Percentiles rank a stretch among this genome's conserved stretches.
These are phyloP conservation scores for Geranium brycei DNA, from an alignment of 345 rosid genomes.

Conservation along the genomic window DNA sequence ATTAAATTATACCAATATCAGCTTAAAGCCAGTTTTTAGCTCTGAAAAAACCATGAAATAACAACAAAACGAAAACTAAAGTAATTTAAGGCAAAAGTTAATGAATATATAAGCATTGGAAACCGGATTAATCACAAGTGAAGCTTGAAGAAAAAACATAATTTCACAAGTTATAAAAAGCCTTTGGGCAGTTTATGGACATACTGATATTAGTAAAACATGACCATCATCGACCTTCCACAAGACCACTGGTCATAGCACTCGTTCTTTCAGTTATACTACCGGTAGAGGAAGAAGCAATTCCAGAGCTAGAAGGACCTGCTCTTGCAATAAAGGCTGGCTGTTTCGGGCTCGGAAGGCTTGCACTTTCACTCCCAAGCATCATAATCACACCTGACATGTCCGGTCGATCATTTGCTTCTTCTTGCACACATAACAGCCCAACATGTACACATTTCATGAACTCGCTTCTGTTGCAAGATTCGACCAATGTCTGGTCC, in stretches of 20 bases:
- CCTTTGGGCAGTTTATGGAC: no score
- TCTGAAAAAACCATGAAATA: no score
- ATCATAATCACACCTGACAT: conserved; percentile 15
- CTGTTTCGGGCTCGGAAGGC: conserved; percentile 17
- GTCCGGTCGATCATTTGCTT: conserved; percentile 20
- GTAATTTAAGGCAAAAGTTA: no score
- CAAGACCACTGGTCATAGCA: neutral
- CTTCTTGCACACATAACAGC: conserved; percentile 25
- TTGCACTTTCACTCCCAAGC: conserved; percentile 13
- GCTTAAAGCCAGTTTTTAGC: no score
- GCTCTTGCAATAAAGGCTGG: conserved; percentile 17
- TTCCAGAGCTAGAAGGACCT: neutral
- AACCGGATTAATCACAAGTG: no score
- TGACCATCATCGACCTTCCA: neutral
- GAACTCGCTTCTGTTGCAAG: conserved; percentile 7
- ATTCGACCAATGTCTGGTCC: neutral
- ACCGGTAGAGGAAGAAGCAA: neutral
- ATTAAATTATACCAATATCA: no score
- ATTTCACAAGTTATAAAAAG: no score
- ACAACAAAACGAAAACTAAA: no score
- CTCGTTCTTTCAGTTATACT: neutral
- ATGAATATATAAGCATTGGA: no score
- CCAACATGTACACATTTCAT: conserved; percentile 16
- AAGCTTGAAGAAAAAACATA: no score
- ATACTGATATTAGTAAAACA: no score